Base-by-base conservation (phyloP, 2,329 filamentous ascomycete species). In the Colletotrichum sidae region DNA sequence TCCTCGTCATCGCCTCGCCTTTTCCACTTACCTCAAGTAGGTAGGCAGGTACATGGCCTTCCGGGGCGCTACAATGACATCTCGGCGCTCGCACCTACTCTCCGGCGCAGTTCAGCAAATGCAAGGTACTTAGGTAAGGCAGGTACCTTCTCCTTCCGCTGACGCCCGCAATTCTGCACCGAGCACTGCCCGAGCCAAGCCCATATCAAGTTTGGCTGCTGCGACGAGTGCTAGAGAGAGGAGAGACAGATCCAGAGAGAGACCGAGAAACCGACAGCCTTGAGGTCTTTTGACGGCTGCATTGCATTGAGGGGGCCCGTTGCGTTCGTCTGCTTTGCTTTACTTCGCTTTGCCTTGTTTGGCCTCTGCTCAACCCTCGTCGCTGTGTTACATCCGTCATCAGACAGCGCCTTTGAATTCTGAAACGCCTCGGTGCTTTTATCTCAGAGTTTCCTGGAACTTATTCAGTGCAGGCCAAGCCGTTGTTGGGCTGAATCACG, bases 111-210 rank as follows among this genome's bases (percentile, higher is more conserved):
- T 5, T 25, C 25, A 25, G 25, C 25, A 25, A 25, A 25, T 25
- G 25, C 25, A 25, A 25, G 25, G 25, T 25, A 25, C 4, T 4
- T 25, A 25, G 25, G 25, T 25, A 25, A 25, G 25, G 25, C 9
- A 11, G 15, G 44, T 17, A n/a, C 44, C 17, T 46, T 46, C 35
- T 34, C 25, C 47, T 33, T 45, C 56, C n/a, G 59, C 52, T 66
- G 53, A 57, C 53, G 63, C 53, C 59, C 58, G 53, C 63, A 25
- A 49, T 57, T 35, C 58, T 56, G 52, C 52, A 53, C 63, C 58
- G 58, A 62, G 58, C 63, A 63, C 53, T 42, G 58, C 53, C 59
- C 37, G 52, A 57, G 59, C 58, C 59, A 56, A 52, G 63, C 41
- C 52, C 11, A 25, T 25, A 5, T 25, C 25, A 62, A 53, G 47